A percentile compares a stretch with the other conserved stretches of the same genome.
Evolutionary conservation across 2,329 filamentous ascomycete genomes (phyloP).

Genomic region (Cadophora luteo-olivacea): DNA sequence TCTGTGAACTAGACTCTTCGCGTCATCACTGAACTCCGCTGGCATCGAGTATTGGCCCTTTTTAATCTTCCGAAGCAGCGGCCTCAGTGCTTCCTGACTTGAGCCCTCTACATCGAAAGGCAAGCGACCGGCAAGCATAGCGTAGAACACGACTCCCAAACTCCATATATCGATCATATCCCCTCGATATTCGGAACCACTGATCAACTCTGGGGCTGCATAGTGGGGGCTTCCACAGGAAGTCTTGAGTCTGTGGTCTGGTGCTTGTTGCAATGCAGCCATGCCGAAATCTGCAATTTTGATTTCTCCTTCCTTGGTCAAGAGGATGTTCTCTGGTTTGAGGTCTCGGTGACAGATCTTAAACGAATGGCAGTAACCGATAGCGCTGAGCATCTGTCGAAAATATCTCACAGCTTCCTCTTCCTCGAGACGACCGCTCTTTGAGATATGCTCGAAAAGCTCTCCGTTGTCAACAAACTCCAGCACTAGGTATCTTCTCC

Average conservation of each 20-base stretch:
- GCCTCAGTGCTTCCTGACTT: slow-evolving; percentile 51
- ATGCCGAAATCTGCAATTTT: slow-evolving; percentile 99
- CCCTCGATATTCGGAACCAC: slow-evolving; percentile 78
- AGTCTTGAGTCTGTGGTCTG: slow-evolving; percentile 79
- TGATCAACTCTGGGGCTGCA: slow-evolving; percentile 89
- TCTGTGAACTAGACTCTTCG: slow-evolving; percentile 76
- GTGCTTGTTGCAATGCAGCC: slow-evolving; percentile 87
- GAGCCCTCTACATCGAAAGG: slow-evolving; percentile 71
- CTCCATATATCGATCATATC: slow-evolving; percentile 95
- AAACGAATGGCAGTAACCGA: slow-evolving; percentile 92
- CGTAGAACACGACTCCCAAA: slow-evolving; percentile 87
- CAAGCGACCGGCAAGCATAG: slow-evolving; percentile 81
- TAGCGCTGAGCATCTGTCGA: slow-evolving; percentile 88
- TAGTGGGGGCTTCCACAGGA: slow-evolving; percentile 98
- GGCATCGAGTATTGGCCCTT: slow-evolving; percentile 67
- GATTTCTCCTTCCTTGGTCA: slow-evolving; percentile 77
- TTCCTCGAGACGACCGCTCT: slow-evolving; percentile 76
- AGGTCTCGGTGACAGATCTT: slow-evolving; percentile 96
- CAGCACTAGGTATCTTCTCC: slow-evolving; percentile 83
- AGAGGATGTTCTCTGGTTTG: slow-evolving; percentile 95
- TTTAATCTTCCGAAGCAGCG: slow-evolving; percentile 67
- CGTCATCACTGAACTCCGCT: slow-evolving; percentile 68
- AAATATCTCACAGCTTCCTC: slow-evolving; percentile 84
- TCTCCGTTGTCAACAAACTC: slow-evolving; percentile 83
- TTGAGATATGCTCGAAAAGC: slow-evolving; percentile 82